Base-by-base conservation (phyloP, 495 filamentous ascomycete species). In the Xylaria scruposa region DNA sequence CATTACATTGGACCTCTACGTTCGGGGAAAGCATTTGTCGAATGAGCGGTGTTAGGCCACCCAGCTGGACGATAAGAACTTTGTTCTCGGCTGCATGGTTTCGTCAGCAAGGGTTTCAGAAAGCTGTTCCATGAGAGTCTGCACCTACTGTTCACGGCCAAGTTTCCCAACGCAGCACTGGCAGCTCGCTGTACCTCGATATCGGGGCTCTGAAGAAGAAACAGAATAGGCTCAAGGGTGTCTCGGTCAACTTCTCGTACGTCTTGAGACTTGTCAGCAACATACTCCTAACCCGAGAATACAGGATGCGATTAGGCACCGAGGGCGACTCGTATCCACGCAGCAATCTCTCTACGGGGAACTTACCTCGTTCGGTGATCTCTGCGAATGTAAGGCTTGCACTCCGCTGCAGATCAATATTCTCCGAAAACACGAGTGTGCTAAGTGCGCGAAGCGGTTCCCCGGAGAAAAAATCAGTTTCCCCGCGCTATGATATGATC, bases 11-110 rank as follows among this genome's bases (percentile, higher is more conserved):
- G 42, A 99, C 96, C 81, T 99, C 96, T 72, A 99, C 96, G 76
- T 99, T 99, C n/a, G 91, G 89, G 51, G 95, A 98, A 86, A 94
- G 94, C 96, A 99, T 99, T 82, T 98, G 97, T 60, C 93, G 91
- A 83, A 99, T 99, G 64, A 99, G 88, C 65, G 97, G 96, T 51
- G 89, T 88, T 74, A 99, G 88, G 44, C 96, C 96, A 76, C 95
- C 95, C 15, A 99, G 90, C 54, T 91, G 87, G 72, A 99, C 96
- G 71, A 99, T 98, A 76, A 94, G 84, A 74, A 98, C 94, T 79
- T 99, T 99, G 86, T 99, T 99, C 76, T 97, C 94, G 74, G 91
- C 96, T 98, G 92, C 88, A 77, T 60, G 74, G 19, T 40, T 67
- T 51, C 51, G 47, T 70, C 53, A 44, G 54, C 24, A 26, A 67